Base-by-base conservation (phyloP, 164 flowering plant species). In the Akebia trifoliata region DNA sequence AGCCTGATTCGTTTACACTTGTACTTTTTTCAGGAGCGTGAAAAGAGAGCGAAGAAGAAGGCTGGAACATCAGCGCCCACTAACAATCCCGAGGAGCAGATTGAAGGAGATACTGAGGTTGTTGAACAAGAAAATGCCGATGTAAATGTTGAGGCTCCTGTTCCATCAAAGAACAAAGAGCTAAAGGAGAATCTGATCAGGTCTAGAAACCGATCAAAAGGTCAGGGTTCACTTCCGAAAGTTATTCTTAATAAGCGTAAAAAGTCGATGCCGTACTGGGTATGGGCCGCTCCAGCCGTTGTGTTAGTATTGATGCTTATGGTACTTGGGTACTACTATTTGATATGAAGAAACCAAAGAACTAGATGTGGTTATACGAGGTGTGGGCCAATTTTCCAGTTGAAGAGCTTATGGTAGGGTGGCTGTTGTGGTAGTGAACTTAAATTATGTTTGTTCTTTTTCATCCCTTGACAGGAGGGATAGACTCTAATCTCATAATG, bases 11-110 rank as follows among this genome's bases (percentile, higher is more conserved):
- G 5, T 0, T 18, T 40, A 46, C 9, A 8, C 35, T 30, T 56
- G 10, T 32, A 14, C 4, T 39, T 34, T 34, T 55, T 63, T 26
- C 83, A 90, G 97, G 87, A 79, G 44, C 83, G 77, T 46, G 91
- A 90, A 63, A 85, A 82, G 85, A 87, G 65, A 57, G 78, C 75
- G 11, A 85, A 78, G 75, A 87, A 87, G 79, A 87, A 84, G 68
- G 74, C 78, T 12, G 76, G 64, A 22, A 60, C 64, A 35, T 66
- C 78, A 24, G 66, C 53, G 28, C 56, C 69, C 39, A 49, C 61
- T 15, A 18, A 26, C 6, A 32, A 59, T 26, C 26, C 67, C 3
- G 85, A 76, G 47, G 85, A 83, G 55, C 55, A 63, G 38, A 51
- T 63, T 22, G 85, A 76, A 39, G 57, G 54, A 6, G 67, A 21